Base-by-base conservation (phyloP, 345 rosid species). In the Turnera subulata region DNA sequence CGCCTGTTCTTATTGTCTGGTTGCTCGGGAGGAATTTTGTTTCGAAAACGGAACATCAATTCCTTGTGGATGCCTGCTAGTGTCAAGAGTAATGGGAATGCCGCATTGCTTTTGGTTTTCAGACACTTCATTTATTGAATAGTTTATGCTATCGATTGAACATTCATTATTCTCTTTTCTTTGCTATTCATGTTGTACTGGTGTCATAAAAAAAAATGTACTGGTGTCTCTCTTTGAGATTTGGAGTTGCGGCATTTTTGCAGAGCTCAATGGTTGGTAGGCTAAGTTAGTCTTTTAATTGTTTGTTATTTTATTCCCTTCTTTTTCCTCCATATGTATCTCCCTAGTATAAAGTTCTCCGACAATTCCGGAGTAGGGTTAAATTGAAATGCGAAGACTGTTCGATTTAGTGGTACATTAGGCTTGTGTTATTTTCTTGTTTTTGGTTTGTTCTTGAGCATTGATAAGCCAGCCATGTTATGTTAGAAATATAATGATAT, bases 211-310 rank as follows among this genome's bases (percentile, higher is more conserved):
- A n/a, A n/a, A n/a, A n/a, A n/a, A 61, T 25, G 20, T 39, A 13
- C 43, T 15, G n/a, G 10, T 40, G 11, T 24, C 22, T n/a, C 12
- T 12, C 12, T 18, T 46, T 40, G 29, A 32, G 14, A 47, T 22
- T 48, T 22, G 54, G 46, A 37, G 46, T n/a, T 47, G 23, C 25
- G 32, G 18, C 53, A 50, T 48, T 59, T 33, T 48, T 35, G 55
- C 32, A 51, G 22, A 44, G 49, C 70, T 55, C 40, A 33, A 50
- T 64, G 51, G 65, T 58, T 64, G 51, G 65, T 58, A 42, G 32
- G 39, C 19, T 55, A 44, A 56, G 50, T 21, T 55, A 21, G 25
- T 38, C 37, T 6, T 2, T 15, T 38, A n/a, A n/a, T 55, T 25
- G 7, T 55, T 16, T 2, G 1, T 24, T 24, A 39, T 56, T 43